Evolutionary conservation across 805 yeast genomes (phyloP).

Genomic region (Pichia rugopelliculosa): DNA sequence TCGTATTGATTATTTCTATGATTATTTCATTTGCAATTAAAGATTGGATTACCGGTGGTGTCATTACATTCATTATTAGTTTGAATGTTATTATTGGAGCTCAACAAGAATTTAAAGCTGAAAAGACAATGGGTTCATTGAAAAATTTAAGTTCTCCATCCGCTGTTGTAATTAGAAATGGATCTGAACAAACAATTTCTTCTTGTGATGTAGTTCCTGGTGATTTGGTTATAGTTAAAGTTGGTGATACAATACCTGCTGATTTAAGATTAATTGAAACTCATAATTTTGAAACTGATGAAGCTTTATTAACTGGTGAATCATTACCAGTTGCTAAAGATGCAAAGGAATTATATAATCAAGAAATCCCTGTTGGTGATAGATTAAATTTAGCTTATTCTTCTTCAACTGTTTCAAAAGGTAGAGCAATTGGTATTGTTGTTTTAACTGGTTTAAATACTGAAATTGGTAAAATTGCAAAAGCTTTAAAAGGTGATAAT

Average conservation of each 20-base stretch:
- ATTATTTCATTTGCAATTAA: constrained; percentile 61
- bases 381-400: constrained; percentile 64
- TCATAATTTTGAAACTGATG: constrained; percentile 72
- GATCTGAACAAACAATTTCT: constrained; percentile 47
- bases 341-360: constrained; percentile 32
- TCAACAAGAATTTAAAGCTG: constrained; percentile 66
- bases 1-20: constrained; percentile 64
- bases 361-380: constrained; percentile 59
- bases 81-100: constrained; percentile 63
- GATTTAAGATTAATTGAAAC: constrained; percentile 53
- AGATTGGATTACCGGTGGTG: constrained; percentile 82
- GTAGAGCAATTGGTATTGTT: constrained; percentile 65
- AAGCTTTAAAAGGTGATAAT: constrained; percentile 40
- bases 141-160: constrained; percentile 61
- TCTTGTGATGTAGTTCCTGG: constrained; percentile 69
- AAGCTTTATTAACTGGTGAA: constrained; percentile 87
- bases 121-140: constrained; percentile 71
- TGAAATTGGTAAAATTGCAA: constrained; percentile 70
- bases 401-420: constrained; percentile 64
- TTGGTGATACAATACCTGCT: constrained; percentile 74
- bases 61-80: constrained; percentile 57
- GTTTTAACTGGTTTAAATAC: constrained; percentile 63
- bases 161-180: constrained; percentile 59
- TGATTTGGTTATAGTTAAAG: constrained; percentile 53
- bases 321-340: constrained; percentile 63